These are phyloP conservation scores for Dactylellina leptospora DNA, from an alignment of 2,329 filamentous ascomycete species.

Conservation along the genomic window DNA sequence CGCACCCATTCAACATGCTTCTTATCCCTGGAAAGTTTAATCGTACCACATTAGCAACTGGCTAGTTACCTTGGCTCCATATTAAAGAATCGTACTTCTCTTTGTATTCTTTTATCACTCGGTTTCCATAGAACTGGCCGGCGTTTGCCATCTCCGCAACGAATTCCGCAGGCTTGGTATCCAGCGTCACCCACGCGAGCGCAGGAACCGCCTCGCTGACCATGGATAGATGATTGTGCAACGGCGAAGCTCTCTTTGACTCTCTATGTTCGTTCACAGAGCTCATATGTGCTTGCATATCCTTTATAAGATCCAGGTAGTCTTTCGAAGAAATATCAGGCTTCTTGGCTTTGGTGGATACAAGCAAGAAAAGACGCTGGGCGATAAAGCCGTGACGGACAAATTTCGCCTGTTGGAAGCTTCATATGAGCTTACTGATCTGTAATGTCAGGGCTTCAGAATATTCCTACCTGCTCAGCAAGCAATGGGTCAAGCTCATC, in stretches of 20 bases:
- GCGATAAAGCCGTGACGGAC: slow-evolving; percentile 72
- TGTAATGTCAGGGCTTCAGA: slow-evolving; percentile 57
- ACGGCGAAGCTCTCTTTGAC: slow-evolving; percentile 75
- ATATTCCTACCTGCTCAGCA: slow-evolving; percentile 84
- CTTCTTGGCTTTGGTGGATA: slow-evolving; percentile 91
- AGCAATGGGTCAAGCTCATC: slow-evolving; percentile 79
- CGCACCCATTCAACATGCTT: slow-evolving; percentile 88
- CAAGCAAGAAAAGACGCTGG: slow-evolving; percentile 85
- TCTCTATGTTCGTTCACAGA: slow-evolving; percentile 83
- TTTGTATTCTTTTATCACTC: slow-evolving; percentile 89
- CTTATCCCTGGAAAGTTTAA: slow-evolving; percentile 68
- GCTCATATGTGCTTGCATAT: slow-evolving; percentile 82
- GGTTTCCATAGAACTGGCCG: slow-evolving; percentile 93
- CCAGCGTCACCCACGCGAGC: slow-evolving; percentile 87
- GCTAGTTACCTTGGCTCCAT: not conserved
- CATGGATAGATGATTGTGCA: slow-evolving; percentile 83
- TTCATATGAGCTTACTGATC: not conserved
- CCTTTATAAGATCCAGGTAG: slow-evolving; percentile 81
- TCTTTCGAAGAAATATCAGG: slow-evolving; percentile 75
- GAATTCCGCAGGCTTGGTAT: slow-evolving; percentile 82
- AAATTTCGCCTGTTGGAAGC: slow-evolving; percentile 55
- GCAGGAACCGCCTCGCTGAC: slow-evolving; percentile 90
- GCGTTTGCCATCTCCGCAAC: slow-evolving; percentile 83
- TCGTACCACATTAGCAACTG: not conserved
- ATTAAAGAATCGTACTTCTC: slow-evolving; percentile 69